phyloP scores from a whole-genome alignment of 495 filamentous ascomycete genomes.

The Patellaria atrata region DNA sequence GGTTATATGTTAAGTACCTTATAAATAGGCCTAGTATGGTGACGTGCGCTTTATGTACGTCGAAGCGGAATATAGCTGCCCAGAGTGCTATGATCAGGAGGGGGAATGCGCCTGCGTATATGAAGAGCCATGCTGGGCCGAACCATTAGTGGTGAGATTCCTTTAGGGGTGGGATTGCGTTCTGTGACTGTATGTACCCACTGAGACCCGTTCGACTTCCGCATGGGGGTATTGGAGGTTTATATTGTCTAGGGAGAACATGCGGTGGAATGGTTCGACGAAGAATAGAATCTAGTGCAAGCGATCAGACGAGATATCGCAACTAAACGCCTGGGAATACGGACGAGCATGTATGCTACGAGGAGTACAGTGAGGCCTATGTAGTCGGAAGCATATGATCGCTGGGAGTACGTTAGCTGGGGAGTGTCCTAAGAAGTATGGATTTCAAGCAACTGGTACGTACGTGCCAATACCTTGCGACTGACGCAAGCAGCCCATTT shows the following conservation, averaged over 20 bases:
- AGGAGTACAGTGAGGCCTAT: constrained; percentile 58
- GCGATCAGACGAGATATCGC: constrained; percentile 6
- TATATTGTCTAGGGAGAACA: constrained; percentile 69
- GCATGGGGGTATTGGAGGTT: constrained; percentile 79
- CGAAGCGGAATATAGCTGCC: constrained; percentile 44
- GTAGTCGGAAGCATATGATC: constrained; percentile 78
- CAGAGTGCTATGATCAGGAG: constrained; percentile 48
- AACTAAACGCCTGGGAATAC: constrained; percentile 12
- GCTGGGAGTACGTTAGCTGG: too few relatives aligned
- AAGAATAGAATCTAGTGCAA: constrained; percentile 48
- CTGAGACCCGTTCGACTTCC: constrained; percentile 66
- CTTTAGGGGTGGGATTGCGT: background rate
- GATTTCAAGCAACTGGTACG: too few relatives aligned
- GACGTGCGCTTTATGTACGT: constrained; percentile 71
- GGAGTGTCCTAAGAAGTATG: too few relatives aligned
- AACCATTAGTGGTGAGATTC: background rate
- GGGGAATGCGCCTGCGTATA: constrained; percentile 62
- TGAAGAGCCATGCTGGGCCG: constrained; percentile 48
- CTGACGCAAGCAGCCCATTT: too few relatives aligned
- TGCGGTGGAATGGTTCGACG: constrained; percentile 74
- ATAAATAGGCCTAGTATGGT: constrained; percentile 67
- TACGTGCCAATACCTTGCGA: too few relatives aligned
- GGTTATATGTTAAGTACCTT: constrained; percentile 23
- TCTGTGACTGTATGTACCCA: constrained; percentile 36
- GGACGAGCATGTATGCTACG: constrained; percentile 49